Conservation (phyloP, 495 filamentous ascomycete genomes). For the Neurospora tetraspora region DNA sequence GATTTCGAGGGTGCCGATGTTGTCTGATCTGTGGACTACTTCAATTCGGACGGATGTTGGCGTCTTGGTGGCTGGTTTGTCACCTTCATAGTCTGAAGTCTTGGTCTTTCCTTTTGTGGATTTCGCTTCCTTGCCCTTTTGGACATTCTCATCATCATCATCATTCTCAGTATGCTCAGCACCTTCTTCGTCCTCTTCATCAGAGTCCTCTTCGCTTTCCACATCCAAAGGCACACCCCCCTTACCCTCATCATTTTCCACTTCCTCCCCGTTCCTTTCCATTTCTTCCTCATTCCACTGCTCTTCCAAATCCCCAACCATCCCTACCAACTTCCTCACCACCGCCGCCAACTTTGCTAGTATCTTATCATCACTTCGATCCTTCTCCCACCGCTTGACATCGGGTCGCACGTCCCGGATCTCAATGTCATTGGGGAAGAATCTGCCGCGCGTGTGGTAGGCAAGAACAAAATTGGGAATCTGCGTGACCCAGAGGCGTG, state of each 20-base stretch:
- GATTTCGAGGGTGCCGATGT: not conserved
- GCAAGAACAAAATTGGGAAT: constrained; percentile 53
- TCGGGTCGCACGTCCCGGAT: constrained; percentile 34
- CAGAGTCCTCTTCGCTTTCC: not conserved
- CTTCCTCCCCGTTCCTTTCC: not conserved
- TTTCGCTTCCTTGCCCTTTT: not conserved
- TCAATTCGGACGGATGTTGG: not conserved
- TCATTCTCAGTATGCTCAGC: too few species aligned
- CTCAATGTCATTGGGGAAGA: constrained; percentile 36
- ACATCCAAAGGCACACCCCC: not conserved
- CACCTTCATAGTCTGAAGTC: rapidly evolving
- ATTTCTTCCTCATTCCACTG: constrained; percentile 1
- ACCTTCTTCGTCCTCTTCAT: not conserved
- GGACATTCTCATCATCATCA: not conserved
- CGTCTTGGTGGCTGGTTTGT: rapidly evolving
- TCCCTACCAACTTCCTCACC: constrained; percentile 10
- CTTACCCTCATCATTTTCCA: not conserved
- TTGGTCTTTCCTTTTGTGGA: not conserved
- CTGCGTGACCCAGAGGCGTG: constrained; percentile 51
- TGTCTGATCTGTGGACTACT: not conserved
- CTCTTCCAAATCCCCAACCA: constrained; percentile 7
- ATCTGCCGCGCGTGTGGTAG: constrained; percentile 45
- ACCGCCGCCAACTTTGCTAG: constrained; percentile 31
- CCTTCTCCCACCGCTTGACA: constrained; percentile 43
- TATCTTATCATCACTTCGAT: constrained; percentile 20